Conservation (phyloP, 129 eudicot genomes). For the Arctium minus region DNA sequence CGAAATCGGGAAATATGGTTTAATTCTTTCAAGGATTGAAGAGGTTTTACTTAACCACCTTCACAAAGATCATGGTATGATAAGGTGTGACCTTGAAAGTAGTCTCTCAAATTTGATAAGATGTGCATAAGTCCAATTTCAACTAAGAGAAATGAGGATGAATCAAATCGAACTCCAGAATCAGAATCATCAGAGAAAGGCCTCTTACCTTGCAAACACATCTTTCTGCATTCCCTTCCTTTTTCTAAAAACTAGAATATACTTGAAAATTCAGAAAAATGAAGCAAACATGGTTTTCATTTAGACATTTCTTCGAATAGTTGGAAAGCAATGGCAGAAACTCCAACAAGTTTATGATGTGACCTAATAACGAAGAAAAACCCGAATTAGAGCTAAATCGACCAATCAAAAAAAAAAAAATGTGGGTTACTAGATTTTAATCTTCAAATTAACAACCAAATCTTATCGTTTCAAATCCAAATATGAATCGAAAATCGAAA, state of each 20-base stretch:
- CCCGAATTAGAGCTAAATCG: not conserved
- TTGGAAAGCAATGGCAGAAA: not conserved
- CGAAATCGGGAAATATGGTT: not conserved
- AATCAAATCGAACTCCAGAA: conserved; percentile 28
- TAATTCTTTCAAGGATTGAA: not conserved
- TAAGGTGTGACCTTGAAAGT: not conserved
- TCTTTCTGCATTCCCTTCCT: conserved; percentile 59
- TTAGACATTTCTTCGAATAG: not conserved
- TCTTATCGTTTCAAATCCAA: not conserved
- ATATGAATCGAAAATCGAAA: not conserved
- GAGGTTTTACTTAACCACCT: conserved; percentile 40
- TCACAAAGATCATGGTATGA: conserved; percentile 40
- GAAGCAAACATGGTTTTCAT: not conserved
- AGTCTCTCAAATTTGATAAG: conserved; percentile 5
- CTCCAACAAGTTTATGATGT: not conserved
- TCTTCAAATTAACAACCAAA: not conserved
- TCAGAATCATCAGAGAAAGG: conserved; percentile 16
- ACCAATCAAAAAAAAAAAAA: not conserved
- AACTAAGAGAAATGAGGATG: conserved; percentile 20
- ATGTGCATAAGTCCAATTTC: conserved; percentile 18
- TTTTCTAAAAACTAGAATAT: conserved; percentile 16
- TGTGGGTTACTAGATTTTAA: not conserved
- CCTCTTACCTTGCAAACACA: conserved; percentile 41
- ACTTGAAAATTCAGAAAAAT: not conserved
- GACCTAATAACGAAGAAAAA: not conserved